Percentiles rank a stretch among this genome's conserved stretches.
Conservation (phyloP, 2,329 filamentous ascomycete genomes). For the Arthrocladium fulminans region DNA sequence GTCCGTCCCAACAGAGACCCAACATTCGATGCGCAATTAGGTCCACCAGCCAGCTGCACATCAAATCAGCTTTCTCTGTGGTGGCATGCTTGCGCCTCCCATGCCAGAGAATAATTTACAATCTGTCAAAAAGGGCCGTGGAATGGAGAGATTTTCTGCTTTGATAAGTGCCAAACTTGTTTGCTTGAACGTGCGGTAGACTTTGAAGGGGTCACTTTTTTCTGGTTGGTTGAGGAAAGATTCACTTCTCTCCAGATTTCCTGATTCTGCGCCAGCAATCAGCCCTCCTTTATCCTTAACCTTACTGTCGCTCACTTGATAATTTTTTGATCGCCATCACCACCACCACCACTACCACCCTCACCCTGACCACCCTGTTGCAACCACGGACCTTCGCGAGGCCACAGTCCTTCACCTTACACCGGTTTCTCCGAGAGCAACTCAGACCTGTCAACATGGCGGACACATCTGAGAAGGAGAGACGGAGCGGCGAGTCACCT, state of each 20-base stretch:
- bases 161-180: not conserved
- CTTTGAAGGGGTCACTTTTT: not conserved
- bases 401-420: slow-evolving; percentile 39
- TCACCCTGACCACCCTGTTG: not conserved
- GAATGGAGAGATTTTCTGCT: slow-evolving; percentile 1
- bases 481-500: slow-evolving; percentile 68
- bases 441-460: slow-evolving; percentile 44
- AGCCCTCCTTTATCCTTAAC: not conserved
- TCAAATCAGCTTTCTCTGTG: slow-evolving; percentile 1
- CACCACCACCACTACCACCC: not conserved
- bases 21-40: slow-evolving; percentile 1
- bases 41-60: not conserved
- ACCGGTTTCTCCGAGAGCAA: slow-evolving; percentile 37
- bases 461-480: slow-evolving; percentile 68
- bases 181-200: not conserved
- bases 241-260: slow-evolving; percentile 11
- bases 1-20: slow-evolving; percentile 6
- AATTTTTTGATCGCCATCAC: not conserved
- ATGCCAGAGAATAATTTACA: not conserved
- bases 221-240: slow-evolving; percentile 3
- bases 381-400: slow-evolving; percentile 23
- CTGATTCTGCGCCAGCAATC: slow-evolving; percentile 4
- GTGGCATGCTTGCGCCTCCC: not conserved
- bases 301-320: slow-evolving; percentile 2
- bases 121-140: not conserved